Conservation (phyloP, 2,329 filamentous ascomycete genomes). For the Cryphonectria carpinicola region DNA sequence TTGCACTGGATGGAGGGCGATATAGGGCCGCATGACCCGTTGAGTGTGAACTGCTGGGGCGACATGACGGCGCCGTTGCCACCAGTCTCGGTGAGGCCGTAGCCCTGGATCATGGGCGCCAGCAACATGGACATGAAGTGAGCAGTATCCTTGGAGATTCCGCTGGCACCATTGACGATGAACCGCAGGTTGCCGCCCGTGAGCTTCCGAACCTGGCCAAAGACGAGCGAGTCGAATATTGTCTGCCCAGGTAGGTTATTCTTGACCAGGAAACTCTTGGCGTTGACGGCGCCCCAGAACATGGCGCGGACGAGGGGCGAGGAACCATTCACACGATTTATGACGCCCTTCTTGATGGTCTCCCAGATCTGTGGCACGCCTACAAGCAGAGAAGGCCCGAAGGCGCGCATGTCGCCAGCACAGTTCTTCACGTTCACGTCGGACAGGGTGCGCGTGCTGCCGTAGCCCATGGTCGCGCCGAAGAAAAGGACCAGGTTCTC, state of each 20-base stretch:
- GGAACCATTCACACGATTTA: conserved; percentile 74
- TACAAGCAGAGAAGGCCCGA: conserved; percentile 86
- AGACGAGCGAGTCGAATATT: conserved; percentile 80
- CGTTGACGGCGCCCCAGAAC: conserved; percentile 70
- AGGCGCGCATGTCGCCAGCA: conserved; percentile 90
- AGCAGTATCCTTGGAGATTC: conserved; percentile 84
- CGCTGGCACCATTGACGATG: conserved; percentile 92
- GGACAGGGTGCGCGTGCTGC: conserved; percentile 85
- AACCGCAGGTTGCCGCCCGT: conserved; percentile 89
- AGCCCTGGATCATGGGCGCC: conserved; percentile 91
- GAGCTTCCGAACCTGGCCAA: conserved; percentile 87
- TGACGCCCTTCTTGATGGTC: conserved; percentile 92
- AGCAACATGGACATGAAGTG: conserved; percentile 91
- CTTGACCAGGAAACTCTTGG: conserved; percentile 62
- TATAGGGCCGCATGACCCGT: conserved; percentile 72
- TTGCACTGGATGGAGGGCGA: conserved; percentile 83
- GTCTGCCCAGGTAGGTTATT: conserved; percentile 67
- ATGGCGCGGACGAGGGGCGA: conserved; percentile 73
- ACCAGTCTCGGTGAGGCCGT: conserved; percentile 91
- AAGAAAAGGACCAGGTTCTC: conserved; percentile 90
- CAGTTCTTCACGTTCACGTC: conserved; percentile 87
- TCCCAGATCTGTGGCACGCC: conserved; percentile 98
- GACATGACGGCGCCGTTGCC: conserved; percentile 83
- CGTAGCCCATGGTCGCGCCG: conserved; percentile 92
- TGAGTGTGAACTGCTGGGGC: conserved; percentile 80